These are phyloP conservation scores for Phlyctochytrium planicorne DNA, from an alignment of 192 early-diverging fungal genomes.

Conservation along the genomic window DNA sequence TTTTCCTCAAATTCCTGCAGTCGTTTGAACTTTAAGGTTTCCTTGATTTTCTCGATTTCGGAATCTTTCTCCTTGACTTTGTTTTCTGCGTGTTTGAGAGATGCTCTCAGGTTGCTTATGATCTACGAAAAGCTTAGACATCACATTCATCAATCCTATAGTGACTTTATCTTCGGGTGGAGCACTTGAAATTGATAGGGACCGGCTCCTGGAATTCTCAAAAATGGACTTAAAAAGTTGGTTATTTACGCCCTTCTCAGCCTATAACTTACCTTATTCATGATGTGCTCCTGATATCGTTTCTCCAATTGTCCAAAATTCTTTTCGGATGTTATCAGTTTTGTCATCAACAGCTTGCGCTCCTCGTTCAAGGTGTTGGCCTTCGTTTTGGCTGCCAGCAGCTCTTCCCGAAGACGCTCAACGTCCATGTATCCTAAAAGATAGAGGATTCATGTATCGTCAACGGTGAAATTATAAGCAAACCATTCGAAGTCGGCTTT, in stretches of 20 bases:
- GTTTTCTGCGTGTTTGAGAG: conserved; percentile 18
- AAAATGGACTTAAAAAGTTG: no score
- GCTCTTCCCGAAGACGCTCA: conserved; percentile 22
- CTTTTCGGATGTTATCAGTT: conserved; percentile 12
- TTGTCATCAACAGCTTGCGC: conserved; percentile 15
- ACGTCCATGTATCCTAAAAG: conserved; percentile 33
- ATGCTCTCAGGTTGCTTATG: conserved; percentile 16
- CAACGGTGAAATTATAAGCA: background rate
- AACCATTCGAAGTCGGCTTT: background rate
- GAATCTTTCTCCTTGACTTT: conserved; percentile 21
- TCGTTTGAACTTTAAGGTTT: conserved; percentile 20
- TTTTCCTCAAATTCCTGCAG: conserved; percentile 28
- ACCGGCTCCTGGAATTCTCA: no score
- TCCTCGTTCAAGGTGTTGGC: conserved; percentile 22
- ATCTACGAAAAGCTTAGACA: conserved; percentile 5
- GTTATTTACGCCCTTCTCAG: no score
- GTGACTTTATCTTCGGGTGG: background rate
- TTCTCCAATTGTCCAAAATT: conserved; percentile 20
- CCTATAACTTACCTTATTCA: conserved; percentile 13
- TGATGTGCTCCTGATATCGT: conserved; percentile 30
- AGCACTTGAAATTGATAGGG: no score
- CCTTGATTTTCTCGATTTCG: conserved; percentile 24
- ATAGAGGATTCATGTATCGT: conserved; percentile 14
- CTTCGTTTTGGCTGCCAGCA: conserved; percentile 14
- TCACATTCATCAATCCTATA: conserved; percentile 2